A percentile compares a stretch with the other conserved stretches of the same genome.
Conservation (phyloP, 768 basidiomycete species). For the Cystobasidium tubakii region DNA sequence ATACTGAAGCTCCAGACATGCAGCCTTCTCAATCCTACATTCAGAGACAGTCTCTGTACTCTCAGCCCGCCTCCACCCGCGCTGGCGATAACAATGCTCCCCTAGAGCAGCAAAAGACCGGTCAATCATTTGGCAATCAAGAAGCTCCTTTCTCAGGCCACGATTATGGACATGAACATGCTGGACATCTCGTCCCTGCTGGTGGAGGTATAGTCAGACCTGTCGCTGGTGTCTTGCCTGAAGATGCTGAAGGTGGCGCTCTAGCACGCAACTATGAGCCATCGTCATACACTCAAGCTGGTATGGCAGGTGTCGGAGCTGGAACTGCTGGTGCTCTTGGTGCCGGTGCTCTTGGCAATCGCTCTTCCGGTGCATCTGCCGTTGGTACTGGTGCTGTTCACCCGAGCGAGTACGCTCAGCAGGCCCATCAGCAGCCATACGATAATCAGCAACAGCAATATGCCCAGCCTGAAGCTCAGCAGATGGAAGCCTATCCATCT, state of each 20-base stretch:
- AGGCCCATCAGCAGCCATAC: background rate
- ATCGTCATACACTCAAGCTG: constrained; percentile 16
- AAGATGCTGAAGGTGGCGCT: constrained; percentile 6
- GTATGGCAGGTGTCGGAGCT: constrained; percentile 19
- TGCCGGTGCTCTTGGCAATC: background rate
- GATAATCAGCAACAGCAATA: constrained; percentile 28
- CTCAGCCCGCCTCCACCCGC: background rate
- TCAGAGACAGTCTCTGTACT: constrained; percentile 2
- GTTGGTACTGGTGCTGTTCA: background rate
- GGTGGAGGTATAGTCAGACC: constrained; percentile 6
- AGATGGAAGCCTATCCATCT: background rate
- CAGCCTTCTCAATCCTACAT: constrained; percentile 14
- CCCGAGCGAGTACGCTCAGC: background rate
- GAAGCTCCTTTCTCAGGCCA: background rate
- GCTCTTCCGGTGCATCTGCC: background rate
- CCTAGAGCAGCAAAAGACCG: constrained; percentile 2
- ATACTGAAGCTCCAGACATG: constrained; percentile 5
- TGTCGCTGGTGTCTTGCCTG: background rate
- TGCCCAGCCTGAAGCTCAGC: constrained; percentile 5
- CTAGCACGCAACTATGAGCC: background rate
- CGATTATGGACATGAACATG: background rate
- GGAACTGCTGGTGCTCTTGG: background rate
- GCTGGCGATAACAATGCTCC: background rate
- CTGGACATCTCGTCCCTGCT: background rate
- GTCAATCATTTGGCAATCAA: background rate